A percentile compares a stretch with the other conserved stretches of the same genome.
phyloP scores from a whole-genome alignment of 495 filamentous ascomycete species.

The Penicillium parvum region DNA sequence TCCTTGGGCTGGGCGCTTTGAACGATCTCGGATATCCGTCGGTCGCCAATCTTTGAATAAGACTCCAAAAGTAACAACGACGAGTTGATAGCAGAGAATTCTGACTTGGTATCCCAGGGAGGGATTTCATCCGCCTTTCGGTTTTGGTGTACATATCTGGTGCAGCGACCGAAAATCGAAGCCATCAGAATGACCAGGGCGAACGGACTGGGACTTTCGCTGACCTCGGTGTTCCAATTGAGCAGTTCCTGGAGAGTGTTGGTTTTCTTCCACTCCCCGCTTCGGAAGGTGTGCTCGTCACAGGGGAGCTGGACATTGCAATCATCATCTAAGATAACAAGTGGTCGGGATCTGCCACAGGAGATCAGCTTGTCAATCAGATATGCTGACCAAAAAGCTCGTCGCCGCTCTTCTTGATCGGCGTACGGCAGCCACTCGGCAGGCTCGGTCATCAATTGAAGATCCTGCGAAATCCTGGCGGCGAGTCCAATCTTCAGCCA shows the following conservation, averaged over 20 bases:
- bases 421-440: constrained; percentile 9
- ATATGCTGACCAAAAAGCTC: constrained; percentile 32
- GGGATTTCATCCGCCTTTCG: constrained; percentile 15
- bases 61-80: constrained; percentile 27
- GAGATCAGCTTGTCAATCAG: constrained; percentile 29
- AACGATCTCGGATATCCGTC: constrained; percentile 7
- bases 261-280: constrained; percentile 19
- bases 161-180: constrained; percentile 25
- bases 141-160: constrained; percentile 23
- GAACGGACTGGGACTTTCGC: constrained; percentile 19
- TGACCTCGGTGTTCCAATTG: constrained; percentile 15
- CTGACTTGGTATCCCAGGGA: constrained; percentile 30
- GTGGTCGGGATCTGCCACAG: constrained; percentile 24
- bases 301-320: constrained; percentile 30
- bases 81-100: constrained; percentile 25
- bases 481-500: constrained; percentile 34
- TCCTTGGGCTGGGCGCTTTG: background rate
- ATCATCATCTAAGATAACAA: constrained; percentile 24
- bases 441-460: constrained; percentile 28
- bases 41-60: constrained; percentile 15
- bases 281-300: constrained; percentile 20
- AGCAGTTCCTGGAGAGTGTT: constrained; percentile 21
- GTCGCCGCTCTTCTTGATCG: constrained; percentile 31
- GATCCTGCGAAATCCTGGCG: constrained; percentile 27
- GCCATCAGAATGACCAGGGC: constrained; percentile 26